Base-by-base conservation (phyloP, 140 eudicot genomes). In the Ambrosia hybrid region DNA sequence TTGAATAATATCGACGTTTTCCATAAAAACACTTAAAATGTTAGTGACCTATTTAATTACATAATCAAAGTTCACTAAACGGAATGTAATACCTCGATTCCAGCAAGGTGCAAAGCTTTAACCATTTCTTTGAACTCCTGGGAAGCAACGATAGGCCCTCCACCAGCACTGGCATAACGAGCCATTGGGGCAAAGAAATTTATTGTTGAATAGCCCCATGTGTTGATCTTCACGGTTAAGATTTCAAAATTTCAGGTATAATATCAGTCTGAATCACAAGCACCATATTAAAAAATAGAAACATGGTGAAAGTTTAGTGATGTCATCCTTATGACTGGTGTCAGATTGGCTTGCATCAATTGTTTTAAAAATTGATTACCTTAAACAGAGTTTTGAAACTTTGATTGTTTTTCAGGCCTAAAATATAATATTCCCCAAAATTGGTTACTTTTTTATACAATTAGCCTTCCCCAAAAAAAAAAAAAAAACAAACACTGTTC, bases 151-250 rank as follows among this genome's bases (percentile, higher is more conserved):
- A 85, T 48, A 59, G 99, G 92, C 72, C 99, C 99, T 67, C 99
- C 97, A 68, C 92, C 96, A 80, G 74, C 78, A 83, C 99, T 95
- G 49, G 99, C 99, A 88, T 91, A 95, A 15, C 99, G 99, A 79
- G 92, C 86, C 99, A 95, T 95, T 37, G 97, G 99, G 67, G 99
- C 90, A 82, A 95, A 95, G 86, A 95, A 95, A 78, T 95, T 95
- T 68, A 95, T 86, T 68, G 99, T 95, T 67, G 99, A 95, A 79
- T 95, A 95, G 57, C 99, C 99, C 99, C 99, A 95, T 49, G 99
- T 95, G 74, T 95, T 95, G 65, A 95, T 73, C 99, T 95, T 45
- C 34, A 80, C 8, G 37, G n/a, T 75, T 72, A 37, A 38, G 13
- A 81, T 15, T 53, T 51, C 33, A 55, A 33, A 71, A 45, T 38